Percentiles rank a stretch among this genome's conserved stretches.
Evolutionary conservation across 2,329 filamentous ascomycete genomes (phyloP).

Genomic region (Aspergillus tamarii): DNA sequence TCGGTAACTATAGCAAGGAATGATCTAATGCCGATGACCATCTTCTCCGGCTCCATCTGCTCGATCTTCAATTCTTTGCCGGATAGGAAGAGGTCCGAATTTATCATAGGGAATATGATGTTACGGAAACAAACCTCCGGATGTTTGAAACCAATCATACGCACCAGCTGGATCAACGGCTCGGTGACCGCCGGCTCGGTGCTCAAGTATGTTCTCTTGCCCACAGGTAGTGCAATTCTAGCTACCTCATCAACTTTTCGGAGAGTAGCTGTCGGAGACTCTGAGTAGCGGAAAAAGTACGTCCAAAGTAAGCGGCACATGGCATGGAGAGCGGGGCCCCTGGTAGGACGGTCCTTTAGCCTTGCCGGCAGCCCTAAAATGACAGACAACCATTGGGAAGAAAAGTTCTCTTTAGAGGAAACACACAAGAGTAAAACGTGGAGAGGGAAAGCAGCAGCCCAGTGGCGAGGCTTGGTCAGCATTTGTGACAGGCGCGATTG

Average conservation of each 20-base stretch:
- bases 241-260: slow-evolving; percentile 90
- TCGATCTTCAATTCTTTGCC: slow-evolving; percentile 82
- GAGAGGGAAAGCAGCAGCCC: slow-evolving; percentile 84
- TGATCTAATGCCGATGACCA: slow-evolving; percentile 94
- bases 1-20: slow-evolving; percentile 94
- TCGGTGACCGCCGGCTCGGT: slow-evolving; percentile 84
- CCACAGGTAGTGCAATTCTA: slow-evolving; percentile 77
- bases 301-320: slow-evolving; percentile 92
- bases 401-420: slow-evolving; percentile 81
- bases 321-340: slow-evolving; percentile 81
- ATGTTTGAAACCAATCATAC: slow-evolving; percentile 90
- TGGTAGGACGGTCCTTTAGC: slow-evolving; percentile 79
- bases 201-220: slow-evolving; percentile 78
- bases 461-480: slow-evolving; percentile 89
- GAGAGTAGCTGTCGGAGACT: slow-evolving; percentile 67
- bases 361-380: slow-evolving; percentile 76
- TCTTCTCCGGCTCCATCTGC: slow-evolving; percentile 91
- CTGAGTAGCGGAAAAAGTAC: slow-evolving; percentile 83
- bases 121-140: slow-evolving; percentile 91
- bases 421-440: slow-evolving; percentile 86
- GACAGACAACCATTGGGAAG: slow-evolving; percentile 82
- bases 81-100: slow-evolving; percentile 81
- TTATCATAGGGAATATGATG: slow-evolving; percentile 94
- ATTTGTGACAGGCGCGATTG: slow-evolving; percentile 80
- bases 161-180: slow-evolving; percentile 88